A percentile compares a stretch with the other conserved stretches of the same genome.
phyloP scores from a whole-genome alignment of 345 rosid genomes.

The Murraya koenigii region DNA sequence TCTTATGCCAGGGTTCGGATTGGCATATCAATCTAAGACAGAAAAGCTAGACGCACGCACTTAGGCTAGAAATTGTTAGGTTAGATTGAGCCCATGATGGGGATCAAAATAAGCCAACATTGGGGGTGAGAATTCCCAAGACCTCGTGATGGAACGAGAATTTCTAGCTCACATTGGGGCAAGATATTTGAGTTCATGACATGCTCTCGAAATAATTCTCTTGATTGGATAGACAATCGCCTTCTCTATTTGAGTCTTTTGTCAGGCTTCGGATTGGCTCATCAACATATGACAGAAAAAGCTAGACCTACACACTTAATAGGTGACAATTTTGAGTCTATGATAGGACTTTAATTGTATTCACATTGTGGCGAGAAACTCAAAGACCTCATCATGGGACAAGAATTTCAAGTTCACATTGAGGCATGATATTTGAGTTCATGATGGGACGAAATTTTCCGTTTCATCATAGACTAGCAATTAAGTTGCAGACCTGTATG shows the following conservation, averaged over 20 bases:
- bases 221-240: neutral
- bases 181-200: neutral
- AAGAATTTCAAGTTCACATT: neutral
- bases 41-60: neutral
- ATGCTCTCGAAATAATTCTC: neutral
- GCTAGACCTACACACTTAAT: neutral
- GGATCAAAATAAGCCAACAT: neutral
- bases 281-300: neutral
- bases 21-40: conserved; percentile 1
- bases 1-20: neutral
- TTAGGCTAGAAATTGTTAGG: neutral
- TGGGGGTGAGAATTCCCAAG: neutral
- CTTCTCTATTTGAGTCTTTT: conserved; percentile 5
- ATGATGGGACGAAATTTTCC: neutral
- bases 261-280: neutral
- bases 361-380: neutral
- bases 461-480: neutral
- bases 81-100: neutral
- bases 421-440: neutral
- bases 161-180: neutral
- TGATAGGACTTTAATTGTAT: neutral
- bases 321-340: neutral
- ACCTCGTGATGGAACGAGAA: neutral
- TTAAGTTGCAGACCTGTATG: neutral
- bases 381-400: neutral